phyloP scores from a whole-genome alignment of 1,284 basidiomycete genomes.

The Sporisorium reilianum region DNA sequence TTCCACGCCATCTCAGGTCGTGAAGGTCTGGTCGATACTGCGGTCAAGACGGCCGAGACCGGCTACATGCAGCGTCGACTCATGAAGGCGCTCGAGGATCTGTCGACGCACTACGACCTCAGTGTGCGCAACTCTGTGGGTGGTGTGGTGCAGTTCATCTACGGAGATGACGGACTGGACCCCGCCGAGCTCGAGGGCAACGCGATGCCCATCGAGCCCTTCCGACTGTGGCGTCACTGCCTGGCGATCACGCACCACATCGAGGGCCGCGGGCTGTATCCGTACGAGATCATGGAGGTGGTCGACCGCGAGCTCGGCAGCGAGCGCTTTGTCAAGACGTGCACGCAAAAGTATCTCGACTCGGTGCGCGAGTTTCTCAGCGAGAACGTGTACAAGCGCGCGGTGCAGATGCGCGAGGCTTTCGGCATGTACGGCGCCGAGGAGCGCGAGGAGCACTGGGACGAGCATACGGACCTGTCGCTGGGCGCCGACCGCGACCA shows the following conservation, averaged over 20 bases:
- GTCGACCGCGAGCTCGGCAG: conserved; percentile 77
- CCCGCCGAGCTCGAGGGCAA: conserved; percentile 96
- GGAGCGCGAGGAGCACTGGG: conserved; percentile 81
- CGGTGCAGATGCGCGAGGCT: conserved; percentile 79
- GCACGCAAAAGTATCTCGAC: conserved; percentile 80
- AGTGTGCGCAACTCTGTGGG: conserved; percentile 96
- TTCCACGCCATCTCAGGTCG: conserved; percentile 99
- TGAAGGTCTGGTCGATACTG: conserved; percentile 98
- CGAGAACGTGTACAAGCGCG: conserved; percentile 77
- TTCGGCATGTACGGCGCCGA: conserved; percentile 88
- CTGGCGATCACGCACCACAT: conserved; percentile 74
- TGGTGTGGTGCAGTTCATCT: conserved; percentile 96
- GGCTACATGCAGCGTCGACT: conserved; percentile 99
- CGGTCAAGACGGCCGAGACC: conserved; percentile 99
- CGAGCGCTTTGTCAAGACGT: conserved; percentile 73
- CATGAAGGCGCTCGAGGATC: conserved; percentile 98
- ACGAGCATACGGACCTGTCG: conserved; percentile 80
- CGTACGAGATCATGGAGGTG: conserved; percentile 86
- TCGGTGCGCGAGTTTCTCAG: conserved; percentile 82
- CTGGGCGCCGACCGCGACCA: conserved; percentile 77
- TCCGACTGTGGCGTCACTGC: conserved; percentile 87
- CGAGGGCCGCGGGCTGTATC: conserved; percentile 77
- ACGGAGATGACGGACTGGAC: conserved; percentile 97
- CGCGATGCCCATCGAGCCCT: conserved; percentile 78
- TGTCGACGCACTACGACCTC: conserved; percentile 95